Base-by-base conservation (phyloP, 1,139 yeast species). In the Ogataea hybrid region DNA sequence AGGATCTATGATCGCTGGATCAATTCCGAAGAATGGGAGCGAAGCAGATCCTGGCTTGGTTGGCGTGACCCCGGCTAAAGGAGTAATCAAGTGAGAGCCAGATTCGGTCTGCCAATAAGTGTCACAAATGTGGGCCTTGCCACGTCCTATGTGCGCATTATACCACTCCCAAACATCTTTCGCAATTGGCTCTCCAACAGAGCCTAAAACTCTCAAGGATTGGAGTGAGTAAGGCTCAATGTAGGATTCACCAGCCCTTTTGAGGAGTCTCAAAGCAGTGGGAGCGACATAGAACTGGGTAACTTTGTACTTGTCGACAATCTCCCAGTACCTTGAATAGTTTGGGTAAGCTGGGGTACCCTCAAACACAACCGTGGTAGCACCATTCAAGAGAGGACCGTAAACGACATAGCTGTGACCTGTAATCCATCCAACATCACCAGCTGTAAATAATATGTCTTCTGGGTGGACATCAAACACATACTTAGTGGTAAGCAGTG, bases 101-200 rank as follows among this genome's bases (percentile, higher is more conserved):
- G 87, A 79, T 63, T 84, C 92, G 6, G 92, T 84, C 71, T 83
- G 89, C 92, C 92, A 84, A 68, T 84, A 83, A 36, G 92, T 83
- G 64, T 84, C 92, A 51, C 81, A 79, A 53, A 84, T 79, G 57
- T 84, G 87, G 39, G 85, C 83, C 62, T 82, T 74, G 35, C 77
- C 78, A 56, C 84, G 75, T 55, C 95, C 96, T 56, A 86, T 79
- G 52, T 80, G 72, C 51, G 84, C 87, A 57, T 80, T 81, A 64
- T 84, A 86, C 96, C 96, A 86, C 60, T 84, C 88, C 96, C 96
- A 86, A 44, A 86, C 89, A 60, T 86, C 96, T 32, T 90, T 87
- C 27, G 95, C 94, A 64, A 86, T 86, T 49, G 96, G 96, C 64
- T 86, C 96, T 61, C 96, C 96, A 35, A 86, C 96, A 10, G 94